Evolutionary conservation across 2,329 filamentous ascomycete genomes (phyloP), one percentile per base, ranked within the genome.

Genomic region (Apiospora pterosperma): DNA sequence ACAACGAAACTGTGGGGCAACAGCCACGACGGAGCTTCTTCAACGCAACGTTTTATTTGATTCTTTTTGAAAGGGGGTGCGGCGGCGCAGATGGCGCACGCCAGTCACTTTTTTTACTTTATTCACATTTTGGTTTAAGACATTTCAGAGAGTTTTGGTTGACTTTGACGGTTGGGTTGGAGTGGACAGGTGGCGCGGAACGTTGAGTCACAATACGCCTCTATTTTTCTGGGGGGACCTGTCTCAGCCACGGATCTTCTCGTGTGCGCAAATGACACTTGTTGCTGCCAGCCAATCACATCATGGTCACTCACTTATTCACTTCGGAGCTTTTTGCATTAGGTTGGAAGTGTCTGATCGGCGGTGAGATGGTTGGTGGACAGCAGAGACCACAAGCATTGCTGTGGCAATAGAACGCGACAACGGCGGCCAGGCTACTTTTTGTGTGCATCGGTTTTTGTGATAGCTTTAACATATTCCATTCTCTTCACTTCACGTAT

Each of bases 191-290:
- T 55, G 48, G 48, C n/a, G 48, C 28, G 28, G 48, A 34, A 6
- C 7, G 28, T 55, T 55, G 48, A 55, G 48, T 55, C 48, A 55
- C 48, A 55, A 34, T 55, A n/a, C 48, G 48, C 39, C 39, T 39
- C n/a, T 21, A 10, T n/a, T n/a, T n/a, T n/a, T n/a, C n/a, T 19
- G n/a, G 8, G 21, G 23, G 42, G 28, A 48, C 42, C 19, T 55
- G 48, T 55, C 48, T 55, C 48, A 55, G 48, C 48, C 48, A 55
- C 48, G 48, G 48, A 55, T 55, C 48, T 34, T 34, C 48, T 34
- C n/a, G 48, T 55, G 48, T 55, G n/a, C 25, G 48, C 48, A 16
- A 55, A n/a, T n/a, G n/a, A n/a, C n/a, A n/a, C n/a, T n/a, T n/a
- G n/a, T n/a, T 12, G 42, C 28, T 28, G n/a, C 41, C 48, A 55